phyloP scores from a whole-genome alignment of 345 rosid species.

The Microthlaspi erraticum region DNA sequence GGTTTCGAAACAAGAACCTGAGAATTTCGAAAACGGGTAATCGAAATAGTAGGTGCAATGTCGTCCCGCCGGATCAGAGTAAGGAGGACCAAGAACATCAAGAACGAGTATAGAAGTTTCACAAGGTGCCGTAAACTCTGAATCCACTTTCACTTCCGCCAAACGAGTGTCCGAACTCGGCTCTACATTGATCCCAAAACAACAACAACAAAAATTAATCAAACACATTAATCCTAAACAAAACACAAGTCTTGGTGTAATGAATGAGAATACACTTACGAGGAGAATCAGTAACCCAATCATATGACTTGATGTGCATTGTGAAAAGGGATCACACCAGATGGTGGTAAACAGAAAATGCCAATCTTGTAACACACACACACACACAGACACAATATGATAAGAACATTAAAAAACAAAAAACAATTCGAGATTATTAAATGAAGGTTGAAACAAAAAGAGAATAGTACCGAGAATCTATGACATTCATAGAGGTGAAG shows the following conservation, averaged over 20 bases:
- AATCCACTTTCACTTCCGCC: constrained; percentile 77
- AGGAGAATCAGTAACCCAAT: constrained; percentile 71
- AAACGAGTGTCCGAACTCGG: constrained; percentile 56
- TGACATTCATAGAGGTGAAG: constrained; percentile 63
- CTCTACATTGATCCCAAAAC: constrained; percentile 44
- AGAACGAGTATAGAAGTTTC: constrained; percentile 80
- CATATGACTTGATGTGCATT: constrained; percentile 94
- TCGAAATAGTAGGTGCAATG: constrained; percentile 78
- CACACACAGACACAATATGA: not conserved
- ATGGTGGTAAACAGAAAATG: constrained; percentile 90
- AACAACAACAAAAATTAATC: not conserved
- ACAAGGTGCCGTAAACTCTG: constrained; percentile 78
- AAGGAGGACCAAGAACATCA: constrained; percentile 95
- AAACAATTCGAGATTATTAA: not conserved
- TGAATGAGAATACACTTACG: constrained; percentile 13
- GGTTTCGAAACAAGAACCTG: constrained; percentile 49
- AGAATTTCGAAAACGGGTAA: constrained; percentile 56
- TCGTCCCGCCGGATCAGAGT: constrained; percentile 75
- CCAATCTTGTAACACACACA: constrained; percentile 64
- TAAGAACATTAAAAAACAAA: not conserved
- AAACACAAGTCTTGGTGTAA: not conserved
- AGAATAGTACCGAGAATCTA: constrained; percentile 69
- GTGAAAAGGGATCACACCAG: constrained; percentile 91
- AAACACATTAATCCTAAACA: constrained; percentile 12
- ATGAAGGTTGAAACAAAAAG: not conserved